Percentiles rank a stretch among this genome's conserved stretches.
Evolutionary conservation across 108 stramenopile genomes (phyloP).

Genomic region (Pseudonitzschia pungens): DNA sequence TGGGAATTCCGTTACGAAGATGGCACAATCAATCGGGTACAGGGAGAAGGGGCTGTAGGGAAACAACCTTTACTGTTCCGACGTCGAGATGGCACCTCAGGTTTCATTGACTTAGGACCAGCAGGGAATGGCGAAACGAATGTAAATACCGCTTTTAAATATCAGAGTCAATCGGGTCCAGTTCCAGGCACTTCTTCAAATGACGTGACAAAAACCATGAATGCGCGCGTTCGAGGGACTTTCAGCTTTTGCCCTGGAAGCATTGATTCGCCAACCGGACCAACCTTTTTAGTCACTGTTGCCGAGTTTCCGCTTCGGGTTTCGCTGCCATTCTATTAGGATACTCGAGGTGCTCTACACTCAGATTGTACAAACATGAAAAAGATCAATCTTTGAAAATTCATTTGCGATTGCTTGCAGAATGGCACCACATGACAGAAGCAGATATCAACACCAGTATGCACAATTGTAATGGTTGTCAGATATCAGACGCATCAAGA

Average conservation of each 20-base stretch:
- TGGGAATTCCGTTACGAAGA: conserved; percentile 20
- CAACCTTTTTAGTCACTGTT: conserved; percentile 13
- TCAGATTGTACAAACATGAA: neutral
- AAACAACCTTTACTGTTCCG: conserved; percentile 20
- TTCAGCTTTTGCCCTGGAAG: conserved; percentile 23
- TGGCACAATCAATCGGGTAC: conserved; percentile 11
- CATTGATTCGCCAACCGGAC: conserved; percentile 8
- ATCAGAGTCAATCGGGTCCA: conserved; percentile 29
- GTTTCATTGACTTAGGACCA: conserved; percentile 19
- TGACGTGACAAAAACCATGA: conserved; percentile 9
- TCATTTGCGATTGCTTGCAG: no score
- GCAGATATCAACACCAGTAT: no score
- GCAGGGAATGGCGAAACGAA: conserved; percentile 1
- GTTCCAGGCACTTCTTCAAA: conserved; percentile 14
- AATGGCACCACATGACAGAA: no score
- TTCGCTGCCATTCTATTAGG: conserved; percentile 14
- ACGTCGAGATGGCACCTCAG: neutral
- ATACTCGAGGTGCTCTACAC: neutral
- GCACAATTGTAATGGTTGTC: no score
- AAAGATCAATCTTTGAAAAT: neutral
- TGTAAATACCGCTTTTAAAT: neutral
- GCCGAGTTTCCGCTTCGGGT: conserved; percentile 15
- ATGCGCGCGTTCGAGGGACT: conserved; percentile 4
- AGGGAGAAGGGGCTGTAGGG: conserved; percentile 17
- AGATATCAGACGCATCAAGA: no score